Evolutionary conservation across 345 rosid genomes (phyloP), one percentile per base, ranked within the genome.

Genomic region (Leavenworthia alabamica): DNA sequence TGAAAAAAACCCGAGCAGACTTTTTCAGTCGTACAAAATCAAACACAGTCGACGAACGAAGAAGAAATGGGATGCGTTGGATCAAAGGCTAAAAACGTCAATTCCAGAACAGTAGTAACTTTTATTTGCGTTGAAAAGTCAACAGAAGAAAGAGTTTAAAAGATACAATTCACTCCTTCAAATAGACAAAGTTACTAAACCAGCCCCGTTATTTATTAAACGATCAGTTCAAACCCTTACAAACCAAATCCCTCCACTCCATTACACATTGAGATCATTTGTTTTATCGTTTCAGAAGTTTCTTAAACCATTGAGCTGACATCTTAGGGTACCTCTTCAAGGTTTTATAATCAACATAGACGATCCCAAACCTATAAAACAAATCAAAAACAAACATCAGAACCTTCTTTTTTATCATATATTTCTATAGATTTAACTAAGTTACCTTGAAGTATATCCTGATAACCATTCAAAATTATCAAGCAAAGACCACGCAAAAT

Each of bases 401-500:
- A 29, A 14, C 11, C 4, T 7, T 14, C 2, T 13, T 1, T 7
- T 49, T 6, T 1, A 10, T 19, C 36, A 26, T 19, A 45, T 8
- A 43, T 29, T 7, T 6, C 4, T 28, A 36, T 22, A 14, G 15
- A 48, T 27, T 43, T 10, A 37, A 8, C 1, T 35, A 31, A 31
- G 16, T 10, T 19, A 71, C 78, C 97, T 81, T 11, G 99, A 81
- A 43, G 97, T 93, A 81, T 93, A 93, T 52, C 96, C 97, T 28
- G 71, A 80, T 62, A 80, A 71, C 99, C 99, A 93, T 68, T 93
- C 97, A 15, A 93, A 93, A 76, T 93, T 93, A 72, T 93, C 97
- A 0, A 93, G 87, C 86, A 93, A 70, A 1, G 97, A 89, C 99
- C 99, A 93, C 0, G 97, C 97, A 17, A 93, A 93, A 77, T 93